Evolutionary conservation across 1,284 basidiomycete species (phyloP).

Genomic region (Fomes fomentarius): DNA sequence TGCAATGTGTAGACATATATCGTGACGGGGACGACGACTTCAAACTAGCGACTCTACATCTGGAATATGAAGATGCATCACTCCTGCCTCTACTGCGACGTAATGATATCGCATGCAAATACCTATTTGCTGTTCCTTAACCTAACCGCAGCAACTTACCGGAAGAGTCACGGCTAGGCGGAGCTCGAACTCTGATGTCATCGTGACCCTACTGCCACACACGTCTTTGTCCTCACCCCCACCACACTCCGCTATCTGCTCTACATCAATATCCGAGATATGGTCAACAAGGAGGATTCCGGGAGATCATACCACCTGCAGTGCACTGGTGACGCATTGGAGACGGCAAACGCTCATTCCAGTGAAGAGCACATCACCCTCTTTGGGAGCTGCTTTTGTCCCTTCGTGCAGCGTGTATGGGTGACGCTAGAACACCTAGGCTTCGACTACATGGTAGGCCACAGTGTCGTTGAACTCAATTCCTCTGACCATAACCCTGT

Average conservation of each 20-base stretch:
- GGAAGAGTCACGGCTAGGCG: background rate
- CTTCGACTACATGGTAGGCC: constrained; percentile 58
- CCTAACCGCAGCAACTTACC: too few species aligned
- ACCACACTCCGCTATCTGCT: too few species aligned
- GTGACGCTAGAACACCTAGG: constrained; percentile 64
- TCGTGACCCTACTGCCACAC: background rate
- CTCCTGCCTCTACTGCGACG: too few species aligned
- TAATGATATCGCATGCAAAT: too few species aligned
- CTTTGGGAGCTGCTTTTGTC: constrained; percentile 75
- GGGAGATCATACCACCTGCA: constrained; percentile 55
- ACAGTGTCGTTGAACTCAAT: background rate
- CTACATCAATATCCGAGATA: too few species aligned
- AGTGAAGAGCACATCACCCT: constrained; percentile 57
- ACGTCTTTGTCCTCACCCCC: too few species aligned
- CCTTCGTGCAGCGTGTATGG: constrained; percentile 78
- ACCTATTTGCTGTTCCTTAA: too few species aligned
- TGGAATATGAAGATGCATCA: too few species aligned
- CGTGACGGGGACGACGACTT: too few species aligned
- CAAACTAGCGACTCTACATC: too few species aligned
- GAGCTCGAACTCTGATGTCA: constrained; percentile 12
- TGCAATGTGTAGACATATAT: too few species aligned
- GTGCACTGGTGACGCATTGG: constrained; percentile 62
- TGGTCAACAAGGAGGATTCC: constrained; percentile 41
- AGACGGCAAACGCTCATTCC: constrained; percentile 53
- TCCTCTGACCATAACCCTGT: background rate